A percentile compares a stretch with the other conserved stretches of the same genome.
These are phyloP conservation scores for Deakozyma indianensis DNA, from an alignment of 805 yeast species.

Conservation along the genomic window DNA sequence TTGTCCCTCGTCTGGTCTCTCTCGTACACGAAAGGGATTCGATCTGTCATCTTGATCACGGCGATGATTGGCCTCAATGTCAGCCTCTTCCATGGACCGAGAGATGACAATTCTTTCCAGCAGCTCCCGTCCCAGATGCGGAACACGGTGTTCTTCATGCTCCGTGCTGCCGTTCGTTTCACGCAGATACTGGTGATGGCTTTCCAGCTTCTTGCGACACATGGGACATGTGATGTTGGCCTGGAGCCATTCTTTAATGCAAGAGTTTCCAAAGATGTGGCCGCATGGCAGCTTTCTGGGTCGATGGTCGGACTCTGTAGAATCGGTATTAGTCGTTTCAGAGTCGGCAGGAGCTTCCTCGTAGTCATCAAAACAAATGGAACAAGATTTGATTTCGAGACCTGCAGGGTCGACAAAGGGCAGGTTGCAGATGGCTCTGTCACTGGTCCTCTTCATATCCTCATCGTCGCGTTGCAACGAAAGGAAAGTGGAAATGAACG, in stretches of 20 bases:
- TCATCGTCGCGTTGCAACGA: not conserved
- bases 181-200: not conserved
- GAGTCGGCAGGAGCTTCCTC: conserved; percentile 2
- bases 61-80: too few relatives aligned
- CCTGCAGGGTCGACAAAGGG: conserved; percentile 16
- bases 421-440: conserved; percentile 21
- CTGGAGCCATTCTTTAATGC: conserved; percentile 73
- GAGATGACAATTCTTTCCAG: too few relatives aligned
- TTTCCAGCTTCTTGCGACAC: conserved; percentile 51
- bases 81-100: too few relatives aligned
- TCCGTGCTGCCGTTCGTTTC: not conserved
- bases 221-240: conserved; percentile 70
- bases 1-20: too few relatives aligned
- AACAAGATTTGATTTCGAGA: conserved; percentile 22
- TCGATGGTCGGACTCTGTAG: conserved; percentile 28
- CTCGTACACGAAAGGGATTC: too few relatives aligned
- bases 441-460: conserved; percentile 8
- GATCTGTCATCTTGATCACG: too few relatives aligned
- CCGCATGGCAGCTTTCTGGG: conserved; percentile 73
- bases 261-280: conserved; percentile 76
- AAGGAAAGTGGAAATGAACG: not conserved
- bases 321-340: not conserved
- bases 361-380: conserved; percentile 31
- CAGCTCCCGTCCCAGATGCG: too few relatives aligned
- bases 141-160: too few relatives aligned